Base-by-base conservation (phyloP, 2,329 filamentous ascomycete species). In the Gaeumannomyces tritici region DNA sequence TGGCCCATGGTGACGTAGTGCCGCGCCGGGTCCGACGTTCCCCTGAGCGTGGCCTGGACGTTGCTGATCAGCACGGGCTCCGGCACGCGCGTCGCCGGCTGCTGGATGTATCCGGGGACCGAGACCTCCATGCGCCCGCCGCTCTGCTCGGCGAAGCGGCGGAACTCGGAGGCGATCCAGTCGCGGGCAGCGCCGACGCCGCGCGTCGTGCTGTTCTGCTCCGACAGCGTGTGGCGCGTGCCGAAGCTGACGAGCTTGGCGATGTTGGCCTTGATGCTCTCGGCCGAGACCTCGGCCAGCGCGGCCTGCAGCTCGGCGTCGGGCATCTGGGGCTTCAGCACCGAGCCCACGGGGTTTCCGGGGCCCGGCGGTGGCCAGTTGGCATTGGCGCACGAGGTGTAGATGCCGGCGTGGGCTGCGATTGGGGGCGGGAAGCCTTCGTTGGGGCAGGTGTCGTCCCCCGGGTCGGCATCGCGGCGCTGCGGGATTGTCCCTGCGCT, bases 191-290 rank as follows among this genome's bases (percentile, higher is more conserved):
- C 82, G 1, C 82, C 91, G 63, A 98, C 81, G 8, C 96, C 91
- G 65, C 86, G 87, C 63, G 90, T 84, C 1, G 88, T 82, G 73
- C 88, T 85, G 57, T 89, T 83, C 55, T 98, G 80, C 54, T 83
- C 87, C 6, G 80, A 83, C 0, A 84, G 72, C 1, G 83, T 85
- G 67, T 85, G 82, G 9, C 83, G 75, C 6, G 83, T 85, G 31
- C 80, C 82, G 65, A 84, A 86, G 21, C 76, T 79, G 4, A 80
- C 82, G 1, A 85, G 76, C 65, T 79, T 84, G 61, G 73, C 71
- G 65, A 85, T 80, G 63, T 74, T 82, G 11, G 75, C 72, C 67
- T 83, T 72, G 65, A 85, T 79, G 56, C 78, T 77, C 2, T 71
- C 68, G 5, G 79, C 61, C 66, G 71, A 68, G 5, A 76, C 70